Percentiles rank a stretch among this genome's conserved stretches.
These are phyloP conservation scores for Piper longum DNA, from an alignment of 164 flowering plant species.

Conservation along the genomic window DNA sequence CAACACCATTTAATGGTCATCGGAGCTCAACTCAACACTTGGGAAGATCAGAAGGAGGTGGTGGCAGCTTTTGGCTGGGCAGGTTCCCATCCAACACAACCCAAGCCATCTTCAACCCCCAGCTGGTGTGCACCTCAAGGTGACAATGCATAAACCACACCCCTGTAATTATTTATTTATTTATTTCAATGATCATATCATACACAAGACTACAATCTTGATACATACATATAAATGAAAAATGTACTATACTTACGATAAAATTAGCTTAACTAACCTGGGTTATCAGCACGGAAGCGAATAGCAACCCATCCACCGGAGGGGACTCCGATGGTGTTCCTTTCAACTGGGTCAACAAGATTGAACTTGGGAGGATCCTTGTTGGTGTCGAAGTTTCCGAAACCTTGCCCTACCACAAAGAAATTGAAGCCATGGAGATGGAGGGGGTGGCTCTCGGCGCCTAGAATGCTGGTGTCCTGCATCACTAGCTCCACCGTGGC, in stretches of 20 bases:
- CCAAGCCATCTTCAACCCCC: conserved; percentile 60
- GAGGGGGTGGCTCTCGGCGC: conserved; percentile 60
- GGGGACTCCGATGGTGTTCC: conserved; percentile 52
- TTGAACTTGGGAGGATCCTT: conserved; percentile 43
- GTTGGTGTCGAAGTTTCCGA: conserved; percentile 41
- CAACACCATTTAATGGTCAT: not conserved
- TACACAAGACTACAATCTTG: too few species aligned
- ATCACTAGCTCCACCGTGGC: conserved; percentile 48
- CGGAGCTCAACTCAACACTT: conserved; percentile 21
- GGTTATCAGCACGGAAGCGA: conserved; percentile 51
- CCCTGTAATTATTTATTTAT: conserved; percentile 10
- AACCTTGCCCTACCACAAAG: conserved; percentile 57
- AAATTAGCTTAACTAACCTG: conserved; percentile 22
- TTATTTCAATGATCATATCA: not conserved
- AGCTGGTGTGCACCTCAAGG: conserved; percentile 42
- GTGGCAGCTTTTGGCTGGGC: conserved; percentile 34
- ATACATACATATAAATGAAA: not conserved
- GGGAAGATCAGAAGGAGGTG: conserved; percentile 55
- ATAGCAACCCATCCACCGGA: conserved; percentile 55
- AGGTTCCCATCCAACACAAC: conserved; percentile 32
- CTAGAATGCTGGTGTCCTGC: conserved; percentile 60
- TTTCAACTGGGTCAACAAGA: conserved; percentile 44
- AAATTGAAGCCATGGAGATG: conserved; percentile 69
- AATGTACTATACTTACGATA: not conserved
- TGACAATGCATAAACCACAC: conserved; percentile 72